Conservation (phyloP, 441 rosid species). For the Cnidoscolus chayamansa region DNA sequence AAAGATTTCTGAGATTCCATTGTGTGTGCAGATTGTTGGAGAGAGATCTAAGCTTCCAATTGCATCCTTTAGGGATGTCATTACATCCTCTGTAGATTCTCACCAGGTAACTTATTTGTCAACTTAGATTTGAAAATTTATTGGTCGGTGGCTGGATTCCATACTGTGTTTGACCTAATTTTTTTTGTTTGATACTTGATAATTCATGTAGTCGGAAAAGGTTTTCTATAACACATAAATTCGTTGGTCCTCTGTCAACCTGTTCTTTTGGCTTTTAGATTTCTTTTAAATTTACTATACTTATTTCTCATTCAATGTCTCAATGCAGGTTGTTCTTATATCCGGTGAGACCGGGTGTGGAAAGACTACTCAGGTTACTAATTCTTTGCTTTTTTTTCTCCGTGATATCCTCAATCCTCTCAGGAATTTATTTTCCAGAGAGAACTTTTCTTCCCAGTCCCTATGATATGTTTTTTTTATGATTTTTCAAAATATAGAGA, state of each 20-base stretch:
- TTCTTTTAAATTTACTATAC: neutral
- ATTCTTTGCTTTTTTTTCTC: constrained; percentile 29
- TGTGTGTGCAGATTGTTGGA: constrained; percentile 57
- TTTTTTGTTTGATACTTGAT: neutral
- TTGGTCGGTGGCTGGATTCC: constrained; percentile 3
- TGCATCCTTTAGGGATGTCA: constrained; percentile 63
- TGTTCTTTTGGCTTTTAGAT: neutral
- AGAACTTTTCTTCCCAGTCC: neutral
- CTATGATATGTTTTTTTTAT: neutral
- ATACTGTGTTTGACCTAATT: neutral
- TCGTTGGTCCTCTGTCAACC: neutral
- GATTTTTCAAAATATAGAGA: neutral
- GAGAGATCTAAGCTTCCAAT: constrained; percentile 81
- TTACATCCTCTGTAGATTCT: constrained; percentile 68
- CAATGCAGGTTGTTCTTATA: constrained; percentile 72
- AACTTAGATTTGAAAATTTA: constrained; percentile 14
- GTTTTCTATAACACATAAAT: neutral
- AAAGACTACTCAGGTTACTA: constrained; percentile 93
- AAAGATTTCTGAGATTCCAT: constrained; percentile 27
- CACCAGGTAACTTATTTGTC: constrained; percentile 54
- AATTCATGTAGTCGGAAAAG: neutral
- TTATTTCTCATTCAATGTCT: constrained; percentile 20
- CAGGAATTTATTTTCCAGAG: neutral
- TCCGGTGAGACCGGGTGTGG: constrained; percentile 99
- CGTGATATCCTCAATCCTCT: constrained; percentile 8